Percentiles rank a stretch among this genome's conserved stretches.
Evolutionary conservation across 2,329 filamentous ascomycete genomes (phyloP).

Genomic region (Neofusicoccum cordaticola): DNA sequence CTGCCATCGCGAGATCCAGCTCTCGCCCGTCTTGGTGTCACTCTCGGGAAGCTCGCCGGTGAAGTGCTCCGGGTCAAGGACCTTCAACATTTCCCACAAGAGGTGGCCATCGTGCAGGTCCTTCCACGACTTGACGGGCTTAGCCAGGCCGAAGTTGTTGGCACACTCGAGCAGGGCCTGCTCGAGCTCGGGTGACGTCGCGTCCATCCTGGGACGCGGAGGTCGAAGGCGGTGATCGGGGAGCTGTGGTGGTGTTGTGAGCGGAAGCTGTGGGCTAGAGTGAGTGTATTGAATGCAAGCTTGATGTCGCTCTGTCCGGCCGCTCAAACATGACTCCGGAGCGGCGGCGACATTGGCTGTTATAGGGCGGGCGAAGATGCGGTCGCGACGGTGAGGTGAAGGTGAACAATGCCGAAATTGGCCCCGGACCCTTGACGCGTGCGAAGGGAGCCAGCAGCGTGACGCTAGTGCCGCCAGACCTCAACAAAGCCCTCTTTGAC

Average conservation of each 20-base stretch:
- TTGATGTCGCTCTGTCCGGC: neutral
- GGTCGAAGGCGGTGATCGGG: neutral
- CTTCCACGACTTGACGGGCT: constrained; percentile 37
- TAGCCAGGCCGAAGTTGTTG: constrained; percentile 42
- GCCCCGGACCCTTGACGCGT: constrained; percentile 14
- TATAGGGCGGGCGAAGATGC: constrained; percentile 3
- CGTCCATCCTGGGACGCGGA: constrained; percentile 15
- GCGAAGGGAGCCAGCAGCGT: constrained; percentile 10
- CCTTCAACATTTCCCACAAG: constrained; percentile 48
- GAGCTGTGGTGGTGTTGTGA: neutral
- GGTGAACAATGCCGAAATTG: constrained; percentile 14
- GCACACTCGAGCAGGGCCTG: constrained; percentile 17
- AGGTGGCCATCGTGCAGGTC: constrained; percentile 47
- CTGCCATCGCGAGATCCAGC: constrained; percentile 54
- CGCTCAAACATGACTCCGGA: constrained; percentile 9
- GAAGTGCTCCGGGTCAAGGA: constrained; percentile 50
- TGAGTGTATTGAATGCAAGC: neutral
- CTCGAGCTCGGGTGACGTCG: constrained; percentile 17
- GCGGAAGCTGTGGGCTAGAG: neutral
- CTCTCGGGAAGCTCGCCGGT: constrained; percentile 46
- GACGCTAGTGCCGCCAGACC: neutral
- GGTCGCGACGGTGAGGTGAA: constrained; percentile 13
- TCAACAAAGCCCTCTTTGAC: constrained; percentile 10
- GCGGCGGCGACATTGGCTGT: constrained; percentile 12
- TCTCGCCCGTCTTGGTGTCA: constrained; percentile 41